Conservation (phyloP, 257 asterid genomes). For the Capsicum baccatum region DNA sequence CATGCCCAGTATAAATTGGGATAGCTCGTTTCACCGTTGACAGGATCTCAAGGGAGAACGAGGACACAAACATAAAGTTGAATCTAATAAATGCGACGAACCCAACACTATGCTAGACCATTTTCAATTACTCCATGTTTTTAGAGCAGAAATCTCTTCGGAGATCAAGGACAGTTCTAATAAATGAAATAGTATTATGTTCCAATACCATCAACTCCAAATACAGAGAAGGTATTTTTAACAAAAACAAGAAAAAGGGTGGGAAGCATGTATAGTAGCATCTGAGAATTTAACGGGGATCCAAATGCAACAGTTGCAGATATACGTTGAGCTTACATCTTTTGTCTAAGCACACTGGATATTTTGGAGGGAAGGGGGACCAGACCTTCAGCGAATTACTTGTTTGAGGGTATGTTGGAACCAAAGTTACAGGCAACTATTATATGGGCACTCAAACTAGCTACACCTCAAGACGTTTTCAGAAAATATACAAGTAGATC, state of each 20-base stretch:
- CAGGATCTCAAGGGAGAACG: neutral
- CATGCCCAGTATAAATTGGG: too few relatives aligned
- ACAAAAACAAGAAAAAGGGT: neutral
- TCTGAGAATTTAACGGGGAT: neutral
- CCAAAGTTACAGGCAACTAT: neutral
- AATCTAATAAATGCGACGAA: neutral
- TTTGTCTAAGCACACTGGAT: neutral
- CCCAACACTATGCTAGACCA: neutral
- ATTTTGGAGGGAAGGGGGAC: neutral
- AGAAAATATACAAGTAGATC: neutral
- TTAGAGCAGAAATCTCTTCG: neutral
- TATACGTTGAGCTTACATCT: neutral
- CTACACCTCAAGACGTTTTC: neutral
- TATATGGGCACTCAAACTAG: neutral
- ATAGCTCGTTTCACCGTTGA: neutral
- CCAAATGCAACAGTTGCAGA: neutral
- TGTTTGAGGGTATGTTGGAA: neutral
- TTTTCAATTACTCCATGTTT: neutral
- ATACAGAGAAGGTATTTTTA: neutral
- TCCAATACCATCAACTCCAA: neutral
- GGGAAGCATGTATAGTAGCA: neutral
- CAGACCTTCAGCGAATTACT: neutral
- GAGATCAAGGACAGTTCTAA: neutral
- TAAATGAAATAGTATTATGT: neutral
- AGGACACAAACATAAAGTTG: neutral